These are phyloP conservation scores for Takakia lepidozioides DNA, from an alignment of 225 moss, liverwort and hornwort species.

Conservation along the genomic window DNA sequence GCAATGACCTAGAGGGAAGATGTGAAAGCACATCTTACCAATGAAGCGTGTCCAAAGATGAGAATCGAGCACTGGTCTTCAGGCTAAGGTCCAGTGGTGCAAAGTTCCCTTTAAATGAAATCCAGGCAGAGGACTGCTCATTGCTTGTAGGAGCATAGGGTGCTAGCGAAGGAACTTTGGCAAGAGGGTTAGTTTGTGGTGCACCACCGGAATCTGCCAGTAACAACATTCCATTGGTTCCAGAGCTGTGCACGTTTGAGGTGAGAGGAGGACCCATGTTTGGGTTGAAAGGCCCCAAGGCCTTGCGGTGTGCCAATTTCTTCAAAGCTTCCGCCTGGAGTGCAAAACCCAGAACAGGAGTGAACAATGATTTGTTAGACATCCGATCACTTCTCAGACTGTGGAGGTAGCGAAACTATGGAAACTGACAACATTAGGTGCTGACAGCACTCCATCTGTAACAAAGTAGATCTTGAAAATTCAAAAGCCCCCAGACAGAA, in stretches of 20 bases:
- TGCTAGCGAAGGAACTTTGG: conserved; percentile 14
- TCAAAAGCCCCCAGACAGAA: too few species aligned
- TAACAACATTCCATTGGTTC: conserved; percentile 8
- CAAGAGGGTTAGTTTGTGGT: conserved; percentile 7
- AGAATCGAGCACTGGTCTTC: conserved; percentile 65
- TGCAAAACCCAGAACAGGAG: background rate
- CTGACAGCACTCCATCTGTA: too few species aligned
- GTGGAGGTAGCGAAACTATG: too few species aligned
- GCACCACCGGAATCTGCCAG: conserved; percentile 11
- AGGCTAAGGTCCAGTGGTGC: conserved; percentile 81
- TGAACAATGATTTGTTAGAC: too few species aligned
- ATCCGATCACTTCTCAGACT: too few species aligned
- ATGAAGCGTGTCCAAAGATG: conserved; percentile 61
- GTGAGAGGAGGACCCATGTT: conserved; percentile 13
- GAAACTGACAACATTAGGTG: too few species aligned
- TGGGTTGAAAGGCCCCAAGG: conserved; percentile 27
- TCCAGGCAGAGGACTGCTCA: conserved; percentile 25
- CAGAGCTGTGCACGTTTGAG: conserved; percentile 11
- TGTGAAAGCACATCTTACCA: conserved; percentile 65
- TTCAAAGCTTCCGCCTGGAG: conserved; percentile 74
- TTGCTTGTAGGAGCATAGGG: conserved; percentile 13
- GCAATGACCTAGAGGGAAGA: too few species aligned
- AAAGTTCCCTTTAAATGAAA: conserved; percentile 20
- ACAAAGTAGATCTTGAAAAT: too few species aligned
- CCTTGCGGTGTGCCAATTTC: conserved; percentile 63